Percentiles rank a stretch among this genome's conserved stretches.
Conservation (phyloP, 805 yeast genomes). For the Jamesozyma spencerorum region DNA sequence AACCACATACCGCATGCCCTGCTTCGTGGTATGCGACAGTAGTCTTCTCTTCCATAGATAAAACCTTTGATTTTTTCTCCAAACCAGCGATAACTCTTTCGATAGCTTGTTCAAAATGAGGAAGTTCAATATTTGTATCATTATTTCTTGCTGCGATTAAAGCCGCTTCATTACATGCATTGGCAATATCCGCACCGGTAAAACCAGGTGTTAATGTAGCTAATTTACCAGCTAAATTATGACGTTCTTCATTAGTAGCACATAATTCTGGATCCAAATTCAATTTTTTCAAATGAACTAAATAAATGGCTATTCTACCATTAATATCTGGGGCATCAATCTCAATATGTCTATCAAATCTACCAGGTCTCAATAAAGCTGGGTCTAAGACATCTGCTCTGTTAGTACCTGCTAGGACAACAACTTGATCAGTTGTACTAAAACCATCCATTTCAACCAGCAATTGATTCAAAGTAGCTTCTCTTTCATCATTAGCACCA, state of each 20-base stretch:
- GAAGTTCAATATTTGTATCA: slow-evolving; percentile 49
- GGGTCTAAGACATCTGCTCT: slow-evolving; percentile 85
- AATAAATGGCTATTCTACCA: slow-evolving; percentile 80
- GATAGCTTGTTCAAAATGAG: slow-evolving; percentile 84
- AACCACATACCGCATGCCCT: slow-evolving; percentile 93
- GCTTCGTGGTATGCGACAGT: slow-evolving; percentile 94
- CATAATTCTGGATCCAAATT: slow-evolving; percentile 27
- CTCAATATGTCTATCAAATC: slow-evolving; percentile 83
- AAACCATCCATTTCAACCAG: slow-evolving; percentile 96
- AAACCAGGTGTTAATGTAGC: slow-evolving; percentile 93
- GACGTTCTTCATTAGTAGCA: slow-evolving; percentile 39
- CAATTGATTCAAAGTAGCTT: slow-evolving; percentile 83
- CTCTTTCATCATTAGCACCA: slow-evolving; percentile 88
- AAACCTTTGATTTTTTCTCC: slow-evolving; percentile 72
- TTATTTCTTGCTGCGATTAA: slow-evolving; percentile 80
- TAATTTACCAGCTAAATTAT: slow-evolving; percentile 67
- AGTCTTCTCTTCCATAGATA: slow-evolving; percentile 71
- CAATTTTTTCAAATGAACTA: slow-evolving; percentile 58
- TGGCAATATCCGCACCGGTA: slow-evolving; percentile 94
- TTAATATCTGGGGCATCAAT: slow-evolving; percentile 83
- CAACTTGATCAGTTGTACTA: slow-evolving; percentile 78
- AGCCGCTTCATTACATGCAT: slow-evolving; percentile 91
- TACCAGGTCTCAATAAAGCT: slow-evolving; percentile 87
- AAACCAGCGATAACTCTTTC: slow-evolving; percentile 94
- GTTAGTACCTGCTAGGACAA: slow-evolving; percentile 90